Conservation (phyloP, 2,329 filamentous ascomycete species). For the Neoarthrinium moseri region DNA sequence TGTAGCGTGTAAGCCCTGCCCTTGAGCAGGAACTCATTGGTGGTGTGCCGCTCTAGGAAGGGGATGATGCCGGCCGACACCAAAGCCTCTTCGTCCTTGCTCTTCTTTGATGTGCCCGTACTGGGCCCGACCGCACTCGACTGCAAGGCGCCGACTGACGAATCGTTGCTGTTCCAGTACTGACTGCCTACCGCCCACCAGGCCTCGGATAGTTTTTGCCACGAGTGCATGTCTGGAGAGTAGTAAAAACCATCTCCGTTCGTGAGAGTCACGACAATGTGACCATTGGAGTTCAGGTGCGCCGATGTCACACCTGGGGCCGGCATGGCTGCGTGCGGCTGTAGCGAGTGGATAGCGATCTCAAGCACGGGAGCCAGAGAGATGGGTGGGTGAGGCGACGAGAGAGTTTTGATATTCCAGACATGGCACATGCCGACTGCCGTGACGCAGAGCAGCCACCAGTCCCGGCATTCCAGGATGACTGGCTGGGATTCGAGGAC, state of each 20-base stretch:
- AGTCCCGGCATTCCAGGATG: conserved; percentile 84
- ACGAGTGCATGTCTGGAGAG: conserved; percentile 78
- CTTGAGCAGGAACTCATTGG: conserved; percentile 86
- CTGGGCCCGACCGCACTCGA: conserved; percentile 64
- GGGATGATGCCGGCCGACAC: conserved; percentile 92
- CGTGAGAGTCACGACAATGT: conserved; percentile 84
- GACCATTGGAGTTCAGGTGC: conserved; percentile 82
- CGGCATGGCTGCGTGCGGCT: conserved; percentile 70
- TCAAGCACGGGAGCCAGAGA: conserved; percentile 88
- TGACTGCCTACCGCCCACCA: conserved; percentile 99
- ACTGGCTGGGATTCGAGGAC: conserved; percentile 91
- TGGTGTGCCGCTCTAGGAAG: conserved; percentile 90
- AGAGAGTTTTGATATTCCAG: conserved; percentile 85
- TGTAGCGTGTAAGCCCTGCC: conserved; percentile 90
- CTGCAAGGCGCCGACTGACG: conserved; percentile 78
- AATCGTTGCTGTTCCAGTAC: conserved; percentile 98
- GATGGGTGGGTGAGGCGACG: conserved; percentile 83
- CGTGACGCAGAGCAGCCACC: conserved; percentile 87
- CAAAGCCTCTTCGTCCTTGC: conserved; percentile 48
- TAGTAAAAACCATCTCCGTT: conserved; percentile 96
- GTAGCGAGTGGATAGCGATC: conserved; percentile 76
- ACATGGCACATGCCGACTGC: conserved; percentile 87
- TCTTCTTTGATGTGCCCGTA: conserved; percentile 45
- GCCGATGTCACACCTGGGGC: conserved; percentile 88
- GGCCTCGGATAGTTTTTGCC: conserved; percentile 93